These are phyloP conservation scores for Monosporozyma yasuniensis DNA, from an alignment of 805 yeast species.

Conservation along the genomic window DNA sequence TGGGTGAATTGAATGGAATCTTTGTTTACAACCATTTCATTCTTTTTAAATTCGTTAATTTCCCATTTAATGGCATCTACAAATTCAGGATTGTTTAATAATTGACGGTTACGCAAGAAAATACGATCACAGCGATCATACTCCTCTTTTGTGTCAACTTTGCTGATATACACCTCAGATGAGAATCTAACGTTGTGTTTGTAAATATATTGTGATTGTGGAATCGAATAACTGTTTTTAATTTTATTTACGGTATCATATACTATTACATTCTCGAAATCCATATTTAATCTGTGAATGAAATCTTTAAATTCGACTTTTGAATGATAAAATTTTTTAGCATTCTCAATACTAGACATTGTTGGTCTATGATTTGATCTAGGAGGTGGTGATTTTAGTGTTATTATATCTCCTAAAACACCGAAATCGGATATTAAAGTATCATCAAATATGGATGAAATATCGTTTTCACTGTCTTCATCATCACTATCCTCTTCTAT, in stretches of 20 bases:
- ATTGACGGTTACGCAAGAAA: constrained; percentile 3
- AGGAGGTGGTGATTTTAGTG: constrained; percentile 13
- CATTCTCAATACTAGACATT: constrained; percentile 13
- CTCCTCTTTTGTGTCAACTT: constrained; percentile 24
- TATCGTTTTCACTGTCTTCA: neutral
- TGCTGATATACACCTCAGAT: constrained; percentile 19
- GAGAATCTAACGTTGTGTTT: constrained; percentile 18
- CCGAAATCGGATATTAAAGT: constrained; percentile 17
- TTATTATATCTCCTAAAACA: constrained; percentile 15
- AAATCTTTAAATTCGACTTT: constrained; percentile 4
- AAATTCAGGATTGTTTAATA: constrained; percentile 11
- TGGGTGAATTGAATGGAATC: constrained; percentile 55
- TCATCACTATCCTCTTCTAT: neutral
- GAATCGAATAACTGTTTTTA: neutral
- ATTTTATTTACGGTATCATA: neutral
- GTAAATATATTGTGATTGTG: neutral
- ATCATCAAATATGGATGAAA: constrained; percentile 10
- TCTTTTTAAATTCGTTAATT: constrained; percentile 52
- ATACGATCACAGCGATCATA: constrained; percentile 24
- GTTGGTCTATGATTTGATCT: constrained; percentile 23
- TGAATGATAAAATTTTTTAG: constrained; percentile 16
- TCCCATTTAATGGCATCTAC: constrained; percentile 46
- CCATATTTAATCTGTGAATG: neutral
- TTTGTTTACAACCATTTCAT: constrained; percentile 62
- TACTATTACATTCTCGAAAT: neutral